These are phyloP conservation scores for Colletotrichum sp. DNA, from an alignment of 2,329 filamentous ascomycete genomes.

Conservation along the genomic window DNA sequence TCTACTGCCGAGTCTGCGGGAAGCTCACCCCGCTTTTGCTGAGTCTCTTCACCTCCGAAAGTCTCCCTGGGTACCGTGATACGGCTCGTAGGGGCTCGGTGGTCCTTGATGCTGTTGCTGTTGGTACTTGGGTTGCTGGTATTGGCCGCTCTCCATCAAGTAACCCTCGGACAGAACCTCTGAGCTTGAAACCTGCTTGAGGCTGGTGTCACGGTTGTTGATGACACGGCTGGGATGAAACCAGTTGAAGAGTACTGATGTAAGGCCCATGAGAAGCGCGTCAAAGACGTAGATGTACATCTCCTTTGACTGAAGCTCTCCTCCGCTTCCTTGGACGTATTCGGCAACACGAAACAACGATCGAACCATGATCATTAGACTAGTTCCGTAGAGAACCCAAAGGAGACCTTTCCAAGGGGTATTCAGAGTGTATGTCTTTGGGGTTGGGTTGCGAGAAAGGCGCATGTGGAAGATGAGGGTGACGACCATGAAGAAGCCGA, in stretches of 20 bases:
- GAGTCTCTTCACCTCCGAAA: background rate
- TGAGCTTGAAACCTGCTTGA: background rate
- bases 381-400: slow-evolving; percentile 28
- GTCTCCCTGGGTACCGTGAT: background rate
- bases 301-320: slow-evolving; percentile 38
- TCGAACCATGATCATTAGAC: slow-evolving; percentile 42
- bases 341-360: slow-evolving; percentile 48
- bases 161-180: slow-evolving; percentile 4
- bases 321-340: slow-evolving; percentile 40
- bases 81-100: background rate
- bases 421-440: slow-evolving; percentile 18
- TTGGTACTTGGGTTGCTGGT: background rate
- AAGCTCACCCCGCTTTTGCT: background rate
- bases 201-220: background rate
- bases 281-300: slow-evolving; percentile 43
- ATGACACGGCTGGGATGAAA: slow-evolving; percentile 22
- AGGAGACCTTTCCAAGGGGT: slow-evolving; percentile 36
- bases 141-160: slow-evolving; percentile 13
- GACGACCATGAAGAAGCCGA: slow-evolving; percentile 56
- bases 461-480: slow-evolving; percentile 50
- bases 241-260: slow-evolving; percentile 24
- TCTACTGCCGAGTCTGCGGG: background rate
- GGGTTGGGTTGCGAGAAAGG: slow-evolving; percentile 22
- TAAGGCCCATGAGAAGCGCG: slow-evolving; percentile 36
- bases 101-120: background rate